phyloP scores from a whole-genome alignment of 192 early-diverging fungal species.

The Coemansia guatemalensis region DNA sequence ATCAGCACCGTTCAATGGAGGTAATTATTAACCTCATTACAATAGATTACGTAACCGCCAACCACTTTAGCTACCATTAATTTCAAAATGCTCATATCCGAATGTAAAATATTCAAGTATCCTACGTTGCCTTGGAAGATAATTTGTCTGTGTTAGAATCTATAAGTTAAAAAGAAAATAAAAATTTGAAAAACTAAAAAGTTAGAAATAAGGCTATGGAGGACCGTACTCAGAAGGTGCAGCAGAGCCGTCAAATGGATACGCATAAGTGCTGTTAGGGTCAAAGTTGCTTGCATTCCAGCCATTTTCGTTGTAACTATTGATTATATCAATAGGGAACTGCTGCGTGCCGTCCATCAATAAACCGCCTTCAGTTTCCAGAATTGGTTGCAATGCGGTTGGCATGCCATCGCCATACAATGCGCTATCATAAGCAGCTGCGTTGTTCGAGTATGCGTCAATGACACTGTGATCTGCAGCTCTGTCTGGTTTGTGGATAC shows the following conservation, averaged over 20 bases:
- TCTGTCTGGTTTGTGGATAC: neutral
- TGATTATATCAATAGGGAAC: conserved; percentile 7
- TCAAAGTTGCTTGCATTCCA: conserved; percentile 12
- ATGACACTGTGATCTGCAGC: neutral
- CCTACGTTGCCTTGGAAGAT: too few relatives aligned
- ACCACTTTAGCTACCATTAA: too few relatives aligned
- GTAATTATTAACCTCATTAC: too few relatives aligned
- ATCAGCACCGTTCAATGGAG: too few relatives aligned
- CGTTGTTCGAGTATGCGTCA: neutral
- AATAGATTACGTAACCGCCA: too few relatives aligned
- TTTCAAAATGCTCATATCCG: too few relatives aligned
- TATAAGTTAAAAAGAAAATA: neutral
- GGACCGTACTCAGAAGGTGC: conserved; percentile 21
- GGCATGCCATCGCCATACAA: neutral
- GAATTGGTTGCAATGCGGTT: neutral
- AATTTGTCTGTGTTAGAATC: neutral
- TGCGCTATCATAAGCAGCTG: neutral
- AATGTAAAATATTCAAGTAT: too few relatives aligned
- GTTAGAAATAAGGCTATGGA: neutral
- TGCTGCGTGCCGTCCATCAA: conserved; percentile 4
- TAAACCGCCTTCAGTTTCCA: neutral
- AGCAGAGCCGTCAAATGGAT: conserved; percentile 12
- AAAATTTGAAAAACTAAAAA: conserved; percentile 4
- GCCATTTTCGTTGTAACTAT: conserved; percentile 3
- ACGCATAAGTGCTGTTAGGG: conserved; percentile 10